Base-by-base conservation (phyloP, 805 yeast species). In the Yamadazyma scolyti region DNA sequence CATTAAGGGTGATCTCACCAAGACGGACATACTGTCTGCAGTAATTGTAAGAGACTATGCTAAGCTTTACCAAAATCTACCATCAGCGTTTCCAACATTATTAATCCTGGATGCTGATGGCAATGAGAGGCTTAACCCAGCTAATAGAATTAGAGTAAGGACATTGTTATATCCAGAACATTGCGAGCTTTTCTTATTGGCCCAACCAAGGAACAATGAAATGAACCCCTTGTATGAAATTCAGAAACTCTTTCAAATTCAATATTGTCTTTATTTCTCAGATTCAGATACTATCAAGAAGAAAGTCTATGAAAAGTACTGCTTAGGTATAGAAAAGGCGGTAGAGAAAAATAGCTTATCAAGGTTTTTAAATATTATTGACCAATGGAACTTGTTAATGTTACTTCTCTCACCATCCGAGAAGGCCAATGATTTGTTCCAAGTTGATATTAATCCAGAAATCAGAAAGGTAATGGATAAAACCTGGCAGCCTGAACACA, bases 211-310 rank as follows among this genome's bases (percentile, higher is more conserved):
- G 37, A 68, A 68, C 37, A 74, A 75, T 32, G 78, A 72, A 36
- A 61, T 77, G 23, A 78, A 79, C 46, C 85, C 88, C 4, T 58
- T 78, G 27, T 71, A 64, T 29, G 90, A 82, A 44, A 65, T 82
- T 32, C 80, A 77, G 4, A 62, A 57, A 36, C 42, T 65, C 4
- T 58, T 66, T 33, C 64, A 61, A 50, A 56, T 65, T 10, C 70
- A 65, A 35, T 60, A 54, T 31, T 50, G 65, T 4, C 46, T 66
- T 8, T 66, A 58, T 40, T 66, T 66, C 34, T 62, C 68, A 1
- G 65, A 63, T 30, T 62, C 69, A 1, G 46, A 38, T 6, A 40
- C 29, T 5, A 29, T 66, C 15, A 56, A 48, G 29, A 43, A 51
- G n/a, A 44, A 61, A 5, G 58, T 66, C 8, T 43, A 42, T 15